Conservation (phyloP, 164 flowering plant genomes). For the Umbellularia californica region DNA sequence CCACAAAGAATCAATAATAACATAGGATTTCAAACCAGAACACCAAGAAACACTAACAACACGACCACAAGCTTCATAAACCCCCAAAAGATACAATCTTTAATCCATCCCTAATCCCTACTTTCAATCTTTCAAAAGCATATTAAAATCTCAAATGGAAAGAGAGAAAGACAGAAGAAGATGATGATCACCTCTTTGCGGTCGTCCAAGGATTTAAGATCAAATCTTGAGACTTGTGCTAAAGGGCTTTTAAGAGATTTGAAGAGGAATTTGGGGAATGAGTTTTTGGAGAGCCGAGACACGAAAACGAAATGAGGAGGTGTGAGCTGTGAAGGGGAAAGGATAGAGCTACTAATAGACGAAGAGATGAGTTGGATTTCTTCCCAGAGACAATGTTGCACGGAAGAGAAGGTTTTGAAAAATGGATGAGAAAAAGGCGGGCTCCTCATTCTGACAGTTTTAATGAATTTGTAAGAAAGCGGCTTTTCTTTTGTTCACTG, state of each 20-base stretch:
- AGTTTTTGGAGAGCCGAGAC: not conserved
- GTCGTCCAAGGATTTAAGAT: conserved; percentile 8
- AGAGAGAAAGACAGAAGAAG: not conserved
- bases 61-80: not conserved
- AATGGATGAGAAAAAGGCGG: too few relatives aligned
- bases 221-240: not conserved
- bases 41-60: not conserved
- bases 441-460: too few relatives aligned
- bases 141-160: not conserved
- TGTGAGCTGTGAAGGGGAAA: not conserved
- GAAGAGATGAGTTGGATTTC: not conserved
- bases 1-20: not conserved
- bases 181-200: conserved; percentile 15
- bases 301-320: not conserved
- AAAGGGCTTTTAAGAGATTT: not conserved
- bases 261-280: not conserved
- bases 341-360: not conserved
- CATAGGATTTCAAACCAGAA: not conserved
- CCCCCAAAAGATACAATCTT: not conserved
- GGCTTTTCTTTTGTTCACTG: too few relatives aligned
- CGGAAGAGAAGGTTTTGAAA: too few relatives aligned
- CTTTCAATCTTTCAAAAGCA: not conserved
- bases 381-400: too few relatives aligned
- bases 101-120: not conserved
- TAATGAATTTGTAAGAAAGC: too few relatives aligned